These are phyloP conservation scores for Rhizophlyctis rosea DNA, from an alignment of 192 early-diverging fungal species.

Conservation along the genomic window DNA sequence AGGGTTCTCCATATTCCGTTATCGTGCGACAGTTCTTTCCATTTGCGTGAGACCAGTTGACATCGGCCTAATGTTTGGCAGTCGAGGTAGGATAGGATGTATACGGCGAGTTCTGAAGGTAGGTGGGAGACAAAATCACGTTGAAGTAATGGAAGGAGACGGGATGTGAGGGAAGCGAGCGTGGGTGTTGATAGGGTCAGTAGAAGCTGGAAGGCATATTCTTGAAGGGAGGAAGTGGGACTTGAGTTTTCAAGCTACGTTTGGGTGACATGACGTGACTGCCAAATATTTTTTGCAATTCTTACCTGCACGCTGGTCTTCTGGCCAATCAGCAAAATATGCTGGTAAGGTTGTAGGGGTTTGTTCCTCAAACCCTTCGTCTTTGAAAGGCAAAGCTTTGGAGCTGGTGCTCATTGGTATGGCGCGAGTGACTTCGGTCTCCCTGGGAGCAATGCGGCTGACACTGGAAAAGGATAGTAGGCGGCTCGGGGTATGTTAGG, in stretches of 20 bases:
- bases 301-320: constrained; percentile 15
- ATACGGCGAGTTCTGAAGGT: constrained; percentile 70
- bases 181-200: constrained; percentile 46
- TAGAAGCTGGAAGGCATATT: constrained; percentile 57
- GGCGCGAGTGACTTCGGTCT: no score
- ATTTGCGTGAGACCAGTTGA: constrained; percentile 61
- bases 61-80: constrained; percentile 60
- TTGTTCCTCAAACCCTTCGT: constrained; percentile 9
- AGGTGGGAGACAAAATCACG: constrained; percentile 56
- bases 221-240: constrained; percentile 9
- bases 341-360: not conserved
- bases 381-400: constrained; percentile 9
- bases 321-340: constrained; percentile 7
- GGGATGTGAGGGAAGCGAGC: constrained; percentile 39
- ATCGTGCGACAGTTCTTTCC: constrained; percentile 63
- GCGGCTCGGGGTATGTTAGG: no score
- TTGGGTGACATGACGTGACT: not conserved
- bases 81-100: constrained; percentile 50
- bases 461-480: no score
- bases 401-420: no score
- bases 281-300: no score
- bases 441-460: no score
- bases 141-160: constrained; percentile 50
- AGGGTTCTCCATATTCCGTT: constrained; percentile 73
- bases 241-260: not conserved